phyloP scores from a whole-genome alignment of 495 filamentous ascomycete genomes.

The Xylaria venustula region DNA sequence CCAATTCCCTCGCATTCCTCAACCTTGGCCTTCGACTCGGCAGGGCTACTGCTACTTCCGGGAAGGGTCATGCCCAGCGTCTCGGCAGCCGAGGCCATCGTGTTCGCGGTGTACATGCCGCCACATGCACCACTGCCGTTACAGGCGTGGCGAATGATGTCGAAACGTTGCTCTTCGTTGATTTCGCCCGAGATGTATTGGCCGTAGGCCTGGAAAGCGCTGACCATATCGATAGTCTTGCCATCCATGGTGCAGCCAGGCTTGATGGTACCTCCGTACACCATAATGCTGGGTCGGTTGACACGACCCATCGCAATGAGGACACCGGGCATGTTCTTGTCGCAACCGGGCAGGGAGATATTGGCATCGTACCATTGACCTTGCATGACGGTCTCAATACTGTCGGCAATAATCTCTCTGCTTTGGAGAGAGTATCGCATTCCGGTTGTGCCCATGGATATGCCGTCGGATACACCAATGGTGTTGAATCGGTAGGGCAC shows the following conservation, averaged over 20 bases:
- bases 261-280: slow-evolving; percentile 94
- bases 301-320: slow-evolving; percentile 96
- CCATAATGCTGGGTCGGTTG: slow-evolving; percentile 92
- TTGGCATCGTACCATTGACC: slow-evolving; percentile 99
- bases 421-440: slow-evolving; percentile 96
- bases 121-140: slow-evolving; percentile 92
- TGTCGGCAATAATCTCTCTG: slow-evolving; percentile 93
- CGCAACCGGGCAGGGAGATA: slow-evolving; percentile 96
- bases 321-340: slow-evolving; percentile 99
- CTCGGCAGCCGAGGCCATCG: slow-evolving; percentile 97
- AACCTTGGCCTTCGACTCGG: slow-evolving; percentile 81
- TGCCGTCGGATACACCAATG: slow-evolving; percentile 85
- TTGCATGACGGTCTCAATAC: slow-evolving; percentile 97
- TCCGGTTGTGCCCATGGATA: slow-evolving; percentile 78
- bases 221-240: slow-evolving; percentile 87
- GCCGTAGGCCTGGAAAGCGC: slow-evolving; percentile 96
- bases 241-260: slow-evolving; percentile 80
- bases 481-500: slow-evolving; percentile 96
- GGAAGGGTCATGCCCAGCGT: slow-evolving; percentile 93
- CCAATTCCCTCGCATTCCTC: slow-evolving; percentile 84
- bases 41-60: slow-evolving; percentile 89
- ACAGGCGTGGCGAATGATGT: slow-evolving; percentile 93
- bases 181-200: slow-evolving; percentile 92
- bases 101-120: slow-evolving; percentile 99
- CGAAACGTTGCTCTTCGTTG: slow-evolving; percentile 82